A percentile compares a stretch with the other conserved stretches of the same genome.
phyloP scores from a whole-genome alignment of 306 rosid genomes.

The Begonia loranthoides region DNA sequence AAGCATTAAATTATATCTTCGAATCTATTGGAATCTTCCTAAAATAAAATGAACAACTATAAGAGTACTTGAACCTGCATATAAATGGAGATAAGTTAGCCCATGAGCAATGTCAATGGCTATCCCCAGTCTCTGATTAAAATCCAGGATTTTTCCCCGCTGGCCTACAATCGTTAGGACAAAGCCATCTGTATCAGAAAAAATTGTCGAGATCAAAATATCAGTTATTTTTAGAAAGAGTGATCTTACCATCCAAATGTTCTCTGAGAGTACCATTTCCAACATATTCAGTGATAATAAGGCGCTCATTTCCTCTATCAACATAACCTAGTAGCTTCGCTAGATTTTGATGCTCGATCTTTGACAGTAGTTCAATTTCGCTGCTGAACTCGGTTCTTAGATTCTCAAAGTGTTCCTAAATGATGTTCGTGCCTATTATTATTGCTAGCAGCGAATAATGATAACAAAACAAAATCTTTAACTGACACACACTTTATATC shows the following conservation, averaged over 20 bases:
- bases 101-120: conserved; percentile 98
- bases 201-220: not conserved
- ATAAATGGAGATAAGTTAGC: conserved; percentile 77
- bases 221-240: not conserved
- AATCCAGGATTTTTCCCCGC: conserved; percentile 67
- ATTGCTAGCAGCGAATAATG: too few species aligned
- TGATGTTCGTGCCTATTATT: conserved; percentile 7
- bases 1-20: too few species aligned
- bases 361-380: conserved; percentile 80
- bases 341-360: conserved; percentile 88
- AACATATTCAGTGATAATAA: conserved; percentile 82
- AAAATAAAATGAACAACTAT: too few species aligned
- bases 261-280: conserved; percentile 85
- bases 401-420: conserved; percentile 69
- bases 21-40: too few species aligned
- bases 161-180: conserved; percentile 39
- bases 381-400: conserved; percentile 73
- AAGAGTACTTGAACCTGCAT: conserved; percentile 58
- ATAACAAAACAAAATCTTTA: too few species aligned
- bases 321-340: conserved; percentile 83
- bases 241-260: conserved; percentile 85
- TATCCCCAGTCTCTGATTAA: conserved; percentile 91
- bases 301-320: conserved; percentile 75
- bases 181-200: conserved; percentile 8
- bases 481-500: too few species aligned